Evolutionary conservation across 2,329 filamentous ascomycete species (phyloP), one percentile per base, ranked within the genome.

Genomic region (Plenodomus biglobosus): DNA sequence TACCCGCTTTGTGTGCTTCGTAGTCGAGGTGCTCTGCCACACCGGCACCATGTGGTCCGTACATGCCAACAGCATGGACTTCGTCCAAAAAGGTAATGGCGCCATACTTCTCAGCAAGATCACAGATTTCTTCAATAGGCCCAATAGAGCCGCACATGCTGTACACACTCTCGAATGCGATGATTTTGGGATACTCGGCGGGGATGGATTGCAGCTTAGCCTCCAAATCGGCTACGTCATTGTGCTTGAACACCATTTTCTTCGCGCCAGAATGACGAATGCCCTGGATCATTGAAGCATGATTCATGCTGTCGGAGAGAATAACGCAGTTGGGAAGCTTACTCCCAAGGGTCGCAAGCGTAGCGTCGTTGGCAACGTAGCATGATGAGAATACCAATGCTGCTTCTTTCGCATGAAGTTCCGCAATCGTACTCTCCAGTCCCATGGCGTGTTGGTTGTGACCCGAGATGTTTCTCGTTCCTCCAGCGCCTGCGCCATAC

Each of bases 11-110:
- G 71, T 97, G 92, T 8, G 87, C 85, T 68, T 95, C 90, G 69
- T 88, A 99, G 70, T 99, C 92, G 42, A 99, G 85, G 73, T 99
- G 94, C 77, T 99, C 94, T 27, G 94, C 94, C 38, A 99, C 94
- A 74, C 94, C 94, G 48, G 92, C 94, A 54, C 94, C 94, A 65
- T 90, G 85, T 69, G 94, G 92, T 68, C 94, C 94, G 73, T 99
- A 99, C 94, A 99, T 97, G 70, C 94, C 94, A 18, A 99, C 94
- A 38, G 94, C 94, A 76, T 99, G 94, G 53, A 99, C 94, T 83
- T 99, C 94, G 70, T 99, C 94, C 70, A 96, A 80, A 73, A 99
- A 99, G 63, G 94, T 99, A 56, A 99, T 85, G 34, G 94, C 94
- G 50, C 94, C 94, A 71, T 99, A 99, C 78, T 96, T 96, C 55